Evolutionary conservation across 208 protist genomes (phyloP).

Genomic region (Trypanosoma caninum): DNA sequence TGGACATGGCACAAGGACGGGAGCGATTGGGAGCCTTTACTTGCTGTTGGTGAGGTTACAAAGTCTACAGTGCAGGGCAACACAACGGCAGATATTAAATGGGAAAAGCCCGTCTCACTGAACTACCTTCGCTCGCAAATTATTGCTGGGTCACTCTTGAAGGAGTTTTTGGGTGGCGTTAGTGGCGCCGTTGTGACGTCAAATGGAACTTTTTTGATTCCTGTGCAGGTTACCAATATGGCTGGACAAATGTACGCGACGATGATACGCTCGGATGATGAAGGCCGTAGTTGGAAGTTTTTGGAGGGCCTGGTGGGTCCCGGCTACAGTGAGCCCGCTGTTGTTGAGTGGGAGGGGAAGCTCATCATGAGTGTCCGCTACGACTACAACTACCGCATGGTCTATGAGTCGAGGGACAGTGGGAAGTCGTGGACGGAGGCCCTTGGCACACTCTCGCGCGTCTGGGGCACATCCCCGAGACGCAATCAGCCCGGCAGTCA

Average conservation of each 20-base stretch:
- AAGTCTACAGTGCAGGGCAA: neutral
- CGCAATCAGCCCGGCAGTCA: slow-evolving; percentile 2
- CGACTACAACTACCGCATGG: neutral
- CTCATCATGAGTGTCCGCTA: neutral
- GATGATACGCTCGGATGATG: slow-evolving; percentile 13
- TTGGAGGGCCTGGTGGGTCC: neutral
- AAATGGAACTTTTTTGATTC: slow-evolving; percentile 16
- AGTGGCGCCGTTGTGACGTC: slow-evolving; percentile 5
- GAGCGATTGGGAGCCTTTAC: slow-evolving; percentile 10
- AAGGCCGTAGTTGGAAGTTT: slow-evolving; percentile 10
- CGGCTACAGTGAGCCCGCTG: neutral
- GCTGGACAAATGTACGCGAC: neutral
- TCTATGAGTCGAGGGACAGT: slow-evolving; percentile 6
- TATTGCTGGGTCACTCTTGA: neutral
- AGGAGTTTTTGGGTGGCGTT: slow-evolving; percentile 11
- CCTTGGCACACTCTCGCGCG: slow-evolving; percentile 3
- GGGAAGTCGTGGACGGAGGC: slow-evolving; percentile 14
- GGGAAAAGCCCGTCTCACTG: neutral
- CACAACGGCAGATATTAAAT: neutral
- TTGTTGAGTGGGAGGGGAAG: slow-evolving; percentile 11
- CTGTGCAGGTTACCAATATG: slow-evolving; percentile 6
- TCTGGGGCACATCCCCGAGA: slow-evolving; percentile 10
- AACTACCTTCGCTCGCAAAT: neutral
- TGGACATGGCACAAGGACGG: slow-evolving; percentile 3
- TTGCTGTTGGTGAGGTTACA: slow-evolving; percentile 10